Evolutionary conservation across 768 basidiomycete genomes (phyloP), one percentile per base, ranked within the genome.

Genomic region (Leccinum boreale): DNA sequence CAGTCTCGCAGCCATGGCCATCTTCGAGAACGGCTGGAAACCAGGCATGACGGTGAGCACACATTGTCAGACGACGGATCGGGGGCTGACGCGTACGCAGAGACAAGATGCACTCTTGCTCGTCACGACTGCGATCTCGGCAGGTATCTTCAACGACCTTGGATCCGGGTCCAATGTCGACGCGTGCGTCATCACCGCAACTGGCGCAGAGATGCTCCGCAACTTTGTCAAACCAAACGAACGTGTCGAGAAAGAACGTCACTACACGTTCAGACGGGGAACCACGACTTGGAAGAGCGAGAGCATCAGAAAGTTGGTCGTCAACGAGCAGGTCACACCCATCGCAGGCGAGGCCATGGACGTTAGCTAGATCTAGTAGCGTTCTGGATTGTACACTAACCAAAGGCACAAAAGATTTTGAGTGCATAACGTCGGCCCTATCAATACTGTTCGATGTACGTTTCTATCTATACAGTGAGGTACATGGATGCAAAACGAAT

Each of bases 151-250:
- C 84, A 98, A 99, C 78, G 97, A 99, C 78, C 85, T 98, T 33
- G 97, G 97, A 4, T 98, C 96, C 1, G 97, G 97, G 45, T 94
- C 92, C n/a, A 98, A 99, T 71, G 85, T 98, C 66, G 97, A 99
- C 73, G 96, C 94, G 1, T 96, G 95, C 72, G 83, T 98, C 64
- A 95, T 99, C 75, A 94, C 92, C 4, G 86, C 88, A 47, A 76
- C 81, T 50, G 78, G 85, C 59, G 95, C 94, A 0, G 94, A 97
- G 73, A 95, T 91, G 90, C 77, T 98, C 58, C 83, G 97, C 60
- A 98, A 98, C 77, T 90, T 90, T 70, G 87, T 90, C 74, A 94
- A 83, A 79, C 97, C 97, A 1, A 95, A 94, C 70, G 82, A 89
- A 65, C 84, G 93, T 7, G 88, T 85, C 23, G 75, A 83, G 72